Percentiles rank a stretch among this genome's conserved stretches.
Conservation (phyloP, 768 basidiomycete species). For the Phylloporus sp. region DNA sequence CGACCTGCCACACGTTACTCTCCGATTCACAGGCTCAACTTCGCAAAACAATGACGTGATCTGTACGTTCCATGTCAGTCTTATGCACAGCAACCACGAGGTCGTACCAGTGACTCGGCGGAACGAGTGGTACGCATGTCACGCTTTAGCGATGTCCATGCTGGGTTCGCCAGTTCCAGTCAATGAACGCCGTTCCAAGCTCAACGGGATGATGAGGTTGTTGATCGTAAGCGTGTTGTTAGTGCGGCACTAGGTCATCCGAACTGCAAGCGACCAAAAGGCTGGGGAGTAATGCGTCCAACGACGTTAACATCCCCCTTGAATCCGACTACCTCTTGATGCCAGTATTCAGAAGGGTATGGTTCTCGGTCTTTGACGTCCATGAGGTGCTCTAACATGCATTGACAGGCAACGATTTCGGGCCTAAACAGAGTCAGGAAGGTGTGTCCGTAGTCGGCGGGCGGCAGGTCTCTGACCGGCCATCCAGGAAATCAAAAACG, state of each 20-base stretch:
- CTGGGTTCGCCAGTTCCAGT: background rate
- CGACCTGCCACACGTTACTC: background rate
- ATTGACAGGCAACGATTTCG: constrained; percentile 1
- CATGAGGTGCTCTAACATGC: constrained; percentile 1
- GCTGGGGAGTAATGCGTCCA: background rate
- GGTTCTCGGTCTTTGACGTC: background rate
- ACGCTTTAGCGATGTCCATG: background rate
- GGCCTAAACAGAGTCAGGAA: background rate
- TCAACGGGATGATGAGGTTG: background rate
- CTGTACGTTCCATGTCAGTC: background rate
- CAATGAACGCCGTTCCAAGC: background rate
- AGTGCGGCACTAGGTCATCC: constrained; percentile 6
- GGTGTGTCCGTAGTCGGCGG: constrained; percentile 2
- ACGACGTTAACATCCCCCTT: background rate
- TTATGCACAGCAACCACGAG: constrained; percentile 6
- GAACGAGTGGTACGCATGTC: constrained; percentile 3
- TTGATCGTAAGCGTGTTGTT: constrained; percentile 1
- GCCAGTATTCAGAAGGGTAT: constrained; percentile 5
- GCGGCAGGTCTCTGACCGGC: background rate
- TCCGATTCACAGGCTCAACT: background rate
- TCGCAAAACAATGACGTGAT: constrained; percentile 3
- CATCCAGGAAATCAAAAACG: constrained; percentile 10
- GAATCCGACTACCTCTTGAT: constrained; percentile 1
- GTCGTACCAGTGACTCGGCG: background rate
- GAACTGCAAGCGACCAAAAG: constrained; percentile 11